These are phyloP conservation scores for Clarireedia paspali DNA, from an alignment of 2,329 filamentous ascomycete genomes.

Conservation along the genomic window DNA sequence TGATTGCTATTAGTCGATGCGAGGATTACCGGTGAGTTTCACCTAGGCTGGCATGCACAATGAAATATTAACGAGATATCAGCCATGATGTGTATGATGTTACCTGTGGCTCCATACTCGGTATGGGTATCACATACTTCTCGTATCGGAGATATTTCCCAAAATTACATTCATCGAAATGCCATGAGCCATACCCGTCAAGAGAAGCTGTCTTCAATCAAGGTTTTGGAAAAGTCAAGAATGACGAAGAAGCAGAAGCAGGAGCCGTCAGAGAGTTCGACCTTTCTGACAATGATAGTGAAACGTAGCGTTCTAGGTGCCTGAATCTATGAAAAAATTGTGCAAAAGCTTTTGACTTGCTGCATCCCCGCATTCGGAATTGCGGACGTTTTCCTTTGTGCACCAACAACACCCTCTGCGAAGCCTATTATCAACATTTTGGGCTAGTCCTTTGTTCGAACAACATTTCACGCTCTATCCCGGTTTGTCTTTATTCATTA, in stretches of 20 bases:
- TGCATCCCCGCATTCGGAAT: too few species aligned
- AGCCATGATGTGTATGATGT: slow-evolving; percentile 64
- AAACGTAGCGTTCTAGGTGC: neutral
- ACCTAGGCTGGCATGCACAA: neutral
- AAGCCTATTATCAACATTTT: too few species aligned
- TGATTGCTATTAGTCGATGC: slow-evolving; percentile 62
- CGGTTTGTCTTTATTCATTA: too few species aligned
- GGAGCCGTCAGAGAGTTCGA: slow-evolving; percentile 13
- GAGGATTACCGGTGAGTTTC: slow-evolving; percentile 52
- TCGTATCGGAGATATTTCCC: slow-evolving; percentile 61
- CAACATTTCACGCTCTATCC: too few species aligned
- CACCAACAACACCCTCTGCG: too few species aligned
- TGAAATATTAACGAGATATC: neutral
- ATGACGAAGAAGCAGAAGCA: slow-evolving; percentile 24
- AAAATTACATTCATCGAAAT: slow-evolving; percentile 41
- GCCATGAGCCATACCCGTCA: slow-evolving; percentile 49
- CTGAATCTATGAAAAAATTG: neutral
- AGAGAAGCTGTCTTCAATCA: slow-evolving; percentile 24
- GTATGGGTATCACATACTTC: slow-evolving; percentile 54
- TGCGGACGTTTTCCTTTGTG: neutral
- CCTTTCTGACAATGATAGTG: slow-evolving; percentile 7
- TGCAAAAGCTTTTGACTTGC: neutral
- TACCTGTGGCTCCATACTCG: slow-evolving; percentile 51
- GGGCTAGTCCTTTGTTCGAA: too few species aligned
- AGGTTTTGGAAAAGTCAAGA: slow-evolving; percentile 28